Evolutionary conservation across 2,329 filamentous ascomycete species (phyloP).

Genomic region (Ascosphaera acerosa): DNA sequence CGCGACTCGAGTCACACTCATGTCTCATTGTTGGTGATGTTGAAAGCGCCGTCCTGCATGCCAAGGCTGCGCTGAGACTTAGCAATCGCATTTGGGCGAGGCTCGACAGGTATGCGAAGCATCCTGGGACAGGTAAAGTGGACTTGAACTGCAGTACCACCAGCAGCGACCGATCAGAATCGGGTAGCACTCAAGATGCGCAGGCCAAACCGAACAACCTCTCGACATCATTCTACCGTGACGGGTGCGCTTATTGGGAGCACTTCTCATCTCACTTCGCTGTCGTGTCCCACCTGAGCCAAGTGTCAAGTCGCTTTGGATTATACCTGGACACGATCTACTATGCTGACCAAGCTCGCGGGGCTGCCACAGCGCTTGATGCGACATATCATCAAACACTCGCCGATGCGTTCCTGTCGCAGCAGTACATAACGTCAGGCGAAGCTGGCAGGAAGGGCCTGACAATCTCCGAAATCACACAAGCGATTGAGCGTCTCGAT

Average conservation of each 20-base stretch:
- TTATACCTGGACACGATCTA: constrained; percentile 72
- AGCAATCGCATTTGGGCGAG: constrained; percentile 27
- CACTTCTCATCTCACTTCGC: constrained; percentile 49
- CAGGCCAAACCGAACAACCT: too few species aligned
- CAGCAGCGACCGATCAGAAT: constrained; percentile 3
- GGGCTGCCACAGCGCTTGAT: constrained; percentile 43
- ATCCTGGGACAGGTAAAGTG: too few species aligned
- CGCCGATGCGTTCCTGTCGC: constrained; percentile 21
- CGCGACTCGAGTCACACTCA: constrained; percentile 38
- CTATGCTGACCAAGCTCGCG: constrained; percentile 62
- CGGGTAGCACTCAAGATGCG: background rate
- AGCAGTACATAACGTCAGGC: constrained; percentile 25
- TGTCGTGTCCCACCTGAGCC: constrained; percentile 46
- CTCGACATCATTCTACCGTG: constrained; percentile 20
- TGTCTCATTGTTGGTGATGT: constrained; percentile 30
- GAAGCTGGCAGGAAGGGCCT: too few species aligned
- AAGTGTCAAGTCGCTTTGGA: constrained; percentile 59
- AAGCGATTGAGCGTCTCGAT: too few species aligned
- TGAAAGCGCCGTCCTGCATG: constrained; percentile 22
- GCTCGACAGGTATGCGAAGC: constrained; percentile 21
- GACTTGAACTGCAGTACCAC: too few species aligned
- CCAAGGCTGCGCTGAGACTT: constrained; percentile 23
- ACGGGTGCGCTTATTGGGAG: constrained; percentile 52
- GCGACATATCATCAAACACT: constrained; percentile 29
- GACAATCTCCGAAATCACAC: too few species aligned